Conservation (phyloP, 495 filamentous ascomycete genomes). For the Chaetomium cochliodes region DNA sequence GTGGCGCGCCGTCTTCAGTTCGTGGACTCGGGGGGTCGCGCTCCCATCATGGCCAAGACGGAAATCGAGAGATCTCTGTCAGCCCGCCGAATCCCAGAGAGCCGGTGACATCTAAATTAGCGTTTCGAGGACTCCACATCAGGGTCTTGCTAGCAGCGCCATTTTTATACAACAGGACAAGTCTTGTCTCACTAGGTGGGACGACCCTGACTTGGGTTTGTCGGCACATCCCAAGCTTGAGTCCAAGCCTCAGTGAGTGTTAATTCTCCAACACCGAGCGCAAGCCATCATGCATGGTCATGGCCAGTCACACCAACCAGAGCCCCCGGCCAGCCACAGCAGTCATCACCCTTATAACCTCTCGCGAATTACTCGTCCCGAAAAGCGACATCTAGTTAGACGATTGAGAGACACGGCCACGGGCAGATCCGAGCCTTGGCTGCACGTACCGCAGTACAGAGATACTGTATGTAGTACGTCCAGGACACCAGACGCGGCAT, state of each 20-base stretch:
- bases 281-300: conserved; percentile 5
- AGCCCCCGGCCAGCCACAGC: not conserved
- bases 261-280: not conserved
- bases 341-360: not conserved
- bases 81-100: not conserved
- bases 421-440: not conserved
- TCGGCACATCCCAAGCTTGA: not conserved
- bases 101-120: not conserved
- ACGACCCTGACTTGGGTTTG: not conserved
- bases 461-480: too few species aligned
- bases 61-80: not conserved
- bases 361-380: not conserved
- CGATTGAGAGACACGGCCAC: not conserved
- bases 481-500: not conserved
- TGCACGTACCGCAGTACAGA: not conserved
- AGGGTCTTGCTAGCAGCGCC: not conserved
- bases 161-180: not conserved
- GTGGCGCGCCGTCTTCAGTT: not conserved
- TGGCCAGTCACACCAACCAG: conserved; percentile 1
- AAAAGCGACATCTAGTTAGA: not conserved
- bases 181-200: conserved; percentile 5
- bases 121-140: not conserved
- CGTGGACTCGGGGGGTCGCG: not conserved
- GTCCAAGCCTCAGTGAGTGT: not conserved
- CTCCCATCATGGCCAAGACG: not conserved